Evolutionary conservation across 2,329 filamentous ascomycete genomes (phyloP).

Genomic region (Neurospora crassa): DNA sequence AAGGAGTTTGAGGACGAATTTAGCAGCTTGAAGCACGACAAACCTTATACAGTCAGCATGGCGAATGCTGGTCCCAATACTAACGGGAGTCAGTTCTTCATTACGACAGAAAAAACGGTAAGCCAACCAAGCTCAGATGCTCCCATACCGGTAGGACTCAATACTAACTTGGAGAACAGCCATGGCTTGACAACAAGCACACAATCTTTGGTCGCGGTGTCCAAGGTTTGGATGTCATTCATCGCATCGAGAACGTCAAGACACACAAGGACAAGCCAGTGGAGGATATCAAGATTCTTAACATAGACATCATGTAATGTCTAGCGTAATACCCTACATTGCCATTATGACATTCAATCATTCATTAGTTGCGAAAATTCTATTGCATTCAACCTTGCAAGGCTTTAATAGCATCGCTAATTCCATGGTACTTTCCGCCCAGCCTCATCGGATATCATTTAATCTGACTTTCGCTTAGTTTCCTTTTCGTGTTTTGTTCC

Average conservation of each 20-base stretch:
- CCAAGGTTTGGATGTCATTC: conserved; percentile 85
- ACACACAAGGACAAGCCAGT: conserved; percentile 89
- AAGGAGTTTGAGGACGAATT: conserved; percentile 90
- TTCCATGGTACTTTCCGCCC: not conserved
- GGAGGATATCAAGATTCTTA: conserved; percentile 95
- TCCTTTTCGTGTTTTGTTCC: not conserved
- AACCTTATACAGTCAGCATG: conserved; percentile 94
- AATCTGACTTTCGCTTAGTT: not conserved
- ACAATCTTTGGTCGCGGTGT: conserved; percentile 90
- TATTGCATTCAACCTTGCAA: not conserved
- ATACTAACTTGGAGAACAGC: conserved; percentile 33
- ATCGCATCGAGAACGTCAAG: conserved; percentile 86
- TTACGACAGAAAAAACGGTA: conserved; percentile 92
- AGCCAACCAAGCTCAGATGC: conserved; percentile 8
- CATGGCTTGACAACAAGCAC: conserved; percentile 93
- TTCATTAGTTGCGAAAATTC: not conserved
- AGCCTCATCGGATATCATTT: not conserved
- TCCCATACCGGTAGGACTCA: conserved; percentile 1
- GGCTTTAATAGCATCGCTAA: not conserved
- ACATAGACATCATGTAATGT: conserved; percentile 46
- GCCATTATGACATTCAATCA: not conserved
- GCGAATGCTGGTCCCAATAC: conserved; percentile 93
- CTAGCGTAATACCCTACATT: not conserved
- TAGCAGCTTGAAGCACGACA: conserved; percentile 82
- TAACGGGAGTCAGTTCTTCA: conserved; percentile 96